These are phyloP conservation scores for Leptographium wingfieldii DNA, from an alignment of 2,329 filamentous ascomycete species.

Conservation along the genomic window DNA sequence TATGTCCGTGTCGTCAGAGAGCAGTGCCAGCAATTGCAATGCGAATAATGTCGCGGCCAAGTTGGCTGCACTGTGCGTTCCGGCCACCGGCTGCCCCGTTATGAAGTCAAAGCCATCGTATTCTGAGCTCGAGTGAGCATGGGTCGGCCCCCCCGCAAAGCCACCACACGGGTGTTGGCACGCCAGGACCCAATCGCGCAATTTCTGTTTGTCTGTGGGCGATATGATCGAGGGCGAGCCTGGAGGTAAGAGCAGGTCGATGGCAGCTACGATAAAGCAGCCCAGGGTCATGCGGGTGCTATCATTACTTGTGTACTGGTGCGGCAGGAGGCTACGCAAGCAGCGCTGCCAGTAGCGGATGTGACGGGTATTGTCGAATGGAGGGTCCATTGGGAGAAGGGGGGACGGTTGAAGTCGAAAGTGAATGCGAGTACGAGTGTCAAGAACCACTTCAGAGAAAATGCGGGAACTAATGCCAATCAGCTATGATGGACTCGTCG, in stretches of 20 bases:
- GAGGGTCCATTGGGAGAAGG: conserved; percentile 13
- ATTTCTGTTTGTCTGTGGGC: conserved; percentile 26
- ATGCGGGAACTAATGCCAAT: background rate
- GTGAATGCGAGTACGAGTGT: background rate
- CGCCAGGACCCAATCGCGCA: conserved; percentile 68
- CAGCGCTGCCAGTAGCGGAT: conserved; percentile 90
- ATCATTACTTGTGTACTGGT: conserved; percentile 76
- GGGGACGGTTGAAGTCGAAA: background rate
- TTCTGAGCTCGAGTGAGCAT: conserved; percentile 31
- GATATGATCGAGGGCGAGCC: conserved; percentile 17
- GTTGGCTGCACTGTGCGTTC: conserved; percentile 45
- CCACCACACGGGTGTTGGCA: conserved; percentile 80
- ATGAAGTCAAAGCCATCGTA: conserved; percentile 17
- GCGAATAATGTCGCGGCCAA: conserved; percentile 85
- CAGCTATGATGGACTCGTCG: background rate
- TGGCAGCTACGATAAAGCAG: conserved; percentile 76
- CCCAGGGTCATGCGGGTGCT: conserved; percentile 81
- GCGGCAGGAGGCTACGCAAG: conserved; percentile 66
- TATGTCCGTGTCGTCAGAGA: conserved; percentile 19
- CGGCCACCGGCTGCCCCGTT: conserved; percentile 31
- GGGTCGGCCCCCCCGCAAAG: conserved; percentile 72
- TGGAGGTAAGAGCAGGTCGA: conserved; percentile 61
- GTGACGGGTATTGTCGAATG: conserved; percentile 53
- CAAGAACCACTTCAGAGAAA: background rate
- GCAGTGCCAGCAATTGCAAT: conserved; percentile 53